Evolutionary conservation across 148 eudicot species (phyloP).

Genomic region (Vaccinium darrowii): DNA sequence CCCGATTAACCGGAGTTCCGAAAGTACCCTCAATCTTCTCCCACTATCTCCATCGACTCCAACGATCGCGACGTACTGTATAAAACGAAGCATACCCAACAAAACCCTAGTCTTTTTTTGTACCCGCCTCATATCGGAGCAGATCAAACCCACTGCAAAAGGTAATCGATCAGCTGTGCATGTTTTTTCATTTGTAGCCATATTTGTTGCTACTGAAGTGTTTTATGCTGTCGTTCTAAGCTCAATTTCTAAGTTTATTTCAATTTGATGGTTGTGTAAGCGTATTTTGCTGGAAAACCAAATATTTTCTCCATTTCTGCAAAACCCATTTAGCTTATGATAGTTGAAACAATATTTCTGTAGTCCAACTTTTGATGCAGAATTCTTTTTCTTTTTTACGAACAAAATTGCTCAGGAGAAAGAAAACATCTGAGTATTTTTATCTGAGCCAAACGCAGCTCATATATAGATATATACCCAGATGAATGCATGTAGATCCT

Average conservation of each 20-base stretch:
- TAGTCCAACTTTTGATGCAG: background rate
- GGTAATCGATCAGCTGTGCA: background rate
- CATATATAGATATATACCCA: background rate
- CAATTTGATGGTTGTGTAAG: too few species aligned
- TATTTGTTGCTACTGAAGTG: background rate
- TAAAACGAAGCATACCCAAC: background rate
- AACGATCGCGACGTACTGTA: background rate
- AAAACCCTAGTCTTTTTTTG: slow-evolving; percentile 5
- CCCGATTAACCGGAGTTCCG: background rate
- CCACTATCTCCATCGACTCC: background rate
- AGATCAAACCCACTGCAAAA: background rate
- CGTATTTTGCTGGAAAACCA: background rate
- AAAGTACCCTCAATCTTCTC: background rate
- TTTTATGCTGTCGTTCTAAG: background rate
- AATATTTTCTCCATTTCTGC: background rate
- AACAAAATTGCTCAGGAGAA: background rate
- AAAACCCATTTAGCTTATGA: background rate
- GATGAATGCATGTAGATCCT: background rate
- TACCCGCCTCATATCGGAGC: slow-evolving; percentile 4
- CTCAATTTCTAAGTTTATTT: background rate
- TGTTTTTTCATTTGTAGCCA: background rate
- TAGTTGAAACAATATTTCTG: background rate
- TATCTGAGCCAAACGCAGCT: background rate
- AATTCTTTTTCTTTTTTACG: background rate
- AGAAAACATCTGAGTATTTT: background rate